Evolutionary conservation across 129 eudicot genomes (phyloP).

Genomic region (Oenanthe sinensis): DNA sequence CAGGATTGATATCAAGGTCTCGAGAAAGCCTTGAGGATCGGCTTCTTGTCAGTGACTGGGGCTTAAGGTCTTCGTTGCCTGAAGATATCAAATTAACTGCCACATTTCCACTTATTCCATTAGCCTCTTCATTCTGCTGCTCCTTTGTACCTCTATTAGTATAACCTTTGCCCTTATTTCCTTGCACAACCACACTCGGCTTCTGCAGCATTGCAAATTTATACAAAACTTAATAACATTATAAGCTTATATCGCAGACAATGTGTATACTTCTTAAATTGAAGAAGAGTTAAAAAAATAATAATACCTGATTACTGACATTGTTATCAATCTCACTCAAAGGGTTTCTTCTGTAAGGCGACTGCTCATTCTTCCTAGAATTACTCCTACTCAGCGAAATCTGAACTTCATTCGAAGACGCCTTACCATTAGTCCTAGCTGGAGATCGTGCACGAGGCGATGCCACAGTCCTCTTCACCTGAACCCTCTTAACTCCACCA

Average conservation of each 20-base stretch:
- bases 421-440: constrained; percentile 34
- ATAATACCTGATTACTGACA: constrained; percentile 18
- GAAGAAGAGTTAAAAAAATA: not conserved
- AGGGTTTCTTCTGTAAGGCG: constrained; percentile 87
- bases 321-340: constrained; percentile 74
- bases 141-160: constrained; percentile 23
- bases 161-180: constrained; percentile 13
- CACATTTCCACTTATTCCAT: constrained; percentile 9
- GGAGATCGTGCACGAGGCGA: constrained; percentile 86
- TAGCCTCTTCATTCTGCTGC: constrained; percentile 19
- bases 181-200: constrained; percentile 17
- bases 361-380: constrained; percentile 80
- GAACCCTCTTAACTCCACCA: constrained; percentile 37
- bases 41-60: constrained; percentile 43
- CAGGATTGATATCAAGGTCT: constrained; percentile 72
- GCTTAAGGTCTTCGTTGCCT: constrained; percentile 38
- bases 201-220: constrained; percentile 27
- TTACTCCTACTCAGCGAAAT: constrained; percentile 67
- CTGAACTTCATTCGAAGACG: constrained; percentile 16
- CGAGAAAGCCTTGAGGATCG: constrained; percentile 78
- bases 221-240: not conserved
- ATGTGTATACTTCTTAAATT: not conserved
- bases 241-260: not conserved
- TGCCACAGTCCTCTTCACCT: constrained; percentile 62
- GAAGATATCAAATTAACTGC: constrained; percentile 25